Evolutionary conservation across 2,329 filamentous ascomycete genomes (phyloP).

Genomic region (Xylaria sp.): DNA sequence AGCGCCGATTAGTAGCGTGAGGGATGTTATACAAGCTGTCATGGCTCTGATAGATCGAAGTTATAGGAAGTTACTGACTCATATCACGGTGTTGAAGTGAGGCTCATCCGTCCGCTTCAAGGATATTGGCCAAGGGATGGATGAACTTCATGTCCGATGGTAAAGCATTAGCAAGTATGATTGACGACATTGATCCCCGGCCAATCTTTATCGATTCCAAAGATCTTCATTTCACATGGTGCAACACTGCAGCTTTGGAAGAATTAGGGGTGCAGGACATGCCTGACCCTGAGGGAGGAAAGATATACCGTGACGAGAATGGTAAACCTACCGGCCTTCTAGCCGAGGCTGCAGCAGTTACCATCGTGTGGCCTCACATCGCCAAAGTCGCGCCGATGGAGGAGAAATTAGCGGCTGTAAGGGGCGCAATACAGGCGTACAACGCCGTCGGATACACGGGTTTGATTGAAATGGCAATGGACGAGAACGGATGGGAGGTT

Average conservation of each 20-base stretch:
- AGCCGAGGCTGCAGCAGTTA: slow-evolving; percentile 64
- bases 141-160: slow-evolving; percentile 66
- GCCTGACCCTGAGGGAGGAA: slow-evolving; percentile 62
- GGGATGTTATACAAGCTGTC: not conserved
- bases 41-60: slow-evolving; percentile 4
- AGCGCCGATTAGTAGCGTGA: not conserved
- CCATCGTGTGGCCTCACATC: slow-evolving; percentile 65
- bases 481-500: slow-evolving; percentile 65
- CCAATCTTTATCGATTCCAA: slow-evolving; percentile 68
- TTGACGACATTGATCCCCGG: slow-evolving; percentile 63
- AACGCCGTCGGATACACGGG: slow-evolving; percentile 64
- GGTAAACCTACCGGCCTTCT: slow-evolving; percentile 63
- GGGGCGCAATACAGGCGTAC: slow-evolving; percentile 60
- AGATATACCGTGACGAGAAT: slow-evolving; percentile 59
- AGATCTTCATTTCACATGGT: slow-evolving; percentile 68
- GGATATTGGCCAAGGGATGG: slow-evolving; percentile 65
- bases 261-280: slow-evolving; percentile 61
- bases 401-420: slow-evolving; percentile 60
- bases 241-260: slow-evolving; percentile 61
- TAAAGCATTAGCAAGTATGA: slow-evolving; percentile 60
- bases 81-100: slow-evolving; percentile 22
- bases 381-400: slow-evolving; percentile 59
- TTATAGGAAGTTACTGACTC: slow-evolving; percentile 23
- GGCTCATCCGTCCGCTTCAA: slow-evolving; percentile 56
- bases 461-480: slow-evolving; percentile 69